Evolutionary conservation across 2,329 filamentous ascomycete genomes (phyloP).

Genomic region (Macrophomina tecta): DNA sequence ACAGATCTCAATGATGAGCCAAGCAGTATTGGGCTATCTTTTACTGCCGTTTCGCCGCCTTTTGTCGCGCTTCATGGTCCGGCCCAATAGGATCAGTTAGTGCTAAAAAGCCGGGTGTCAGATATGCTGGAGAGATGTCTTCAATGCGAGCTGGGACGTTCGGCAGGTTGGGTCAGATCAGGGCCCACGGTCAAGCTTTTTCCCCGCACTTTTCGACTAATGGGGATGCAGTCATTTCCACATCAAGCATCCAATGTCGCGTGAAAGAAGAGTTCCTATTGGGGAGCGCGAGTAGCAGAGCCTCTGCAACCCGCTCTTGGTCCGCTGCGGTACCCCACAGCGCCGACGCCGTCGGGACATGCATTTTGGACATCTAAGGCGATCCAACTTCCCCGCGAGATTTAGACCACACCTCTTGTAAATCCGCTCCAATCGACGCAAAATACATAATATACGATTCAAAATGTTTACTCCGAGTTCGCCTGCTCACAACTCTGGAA

Average conservation of each 20-base stretch:
- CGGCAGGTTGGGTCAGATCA: background rate
- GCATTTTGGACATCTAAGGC: background rate
- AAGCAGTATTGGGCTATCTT: no score
- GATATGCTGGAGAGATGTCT: no score
- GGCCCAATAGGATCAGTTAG: no score
- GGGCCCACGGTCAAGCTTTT: constrained; percentile 7
- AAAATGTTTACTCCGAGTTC: background rate
- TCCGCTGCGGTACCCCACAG: background rate
- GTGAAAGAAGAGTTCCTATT: no score
- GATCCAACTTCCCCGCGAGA: background rate
- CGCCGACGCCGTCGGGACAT: background rate
- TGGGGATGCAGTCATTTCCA: background rate
- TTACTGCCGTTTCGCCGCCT: no score
- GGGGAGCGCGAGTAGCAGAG: background rate
- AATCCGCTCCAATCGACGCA: background rate
- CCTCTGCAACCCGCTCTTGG: background rate
- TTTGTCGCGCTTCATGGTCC: no score
- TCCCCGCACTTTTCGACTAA: background rate
- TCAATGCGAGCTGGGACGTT: no score
- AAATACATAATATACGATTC: background rate
- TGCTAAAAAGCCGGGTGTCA: no score
- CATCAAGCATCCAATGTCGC: no score
- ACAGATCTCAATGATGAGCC: no score
- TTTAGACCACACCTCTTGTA: no score
- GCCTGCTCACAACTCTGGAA: background rate